Evolutionary conservation across 345 rosid species (phyloP).

Genomic region (Eucalyptus coolabah): DNA sequence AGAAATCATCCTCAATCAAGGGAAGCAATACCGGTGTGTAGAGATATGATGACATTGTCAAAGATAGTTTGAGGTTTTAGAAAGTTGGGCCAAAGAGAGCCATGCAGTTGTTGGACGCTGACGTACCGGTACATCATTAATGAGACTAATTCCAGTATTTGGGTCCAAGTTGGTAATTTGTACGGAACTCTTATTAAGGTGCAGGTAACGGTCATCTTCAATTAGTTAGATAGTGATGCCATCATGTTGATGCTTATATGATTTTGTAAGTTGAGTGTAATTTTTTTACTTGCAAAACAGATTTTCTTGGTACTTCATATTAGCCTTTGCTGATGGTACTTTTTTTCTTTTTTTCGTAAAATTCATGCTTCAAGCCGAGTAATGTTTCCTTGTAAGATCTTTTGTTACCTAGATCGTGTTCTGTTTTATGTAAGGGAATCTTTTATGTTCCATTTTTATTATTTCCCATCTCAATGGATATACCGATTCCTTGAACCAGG

Average conservation of each 20-base stretch:
- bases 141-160: conserved; percentile 37
- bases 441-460: not conserved
- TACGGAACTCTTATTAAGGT: conserved; percentile 34
- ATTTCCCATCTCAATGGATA: not conserved
- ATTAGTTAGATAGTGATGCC: conserved; percentile 15
- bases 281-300: not conserved
- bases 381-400: not conserved
- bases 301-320: not conserved
- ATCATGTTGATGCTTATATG: not conserved
- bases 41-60: conserved; percentile 46
- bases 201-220: conserved; percentile 41
- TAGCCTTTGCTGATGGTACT: not conserved
- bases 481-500: conserved; percentile 17
- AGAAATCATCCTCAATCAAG: conserved; percentile 52
- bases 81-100: conserved; percentile 61
- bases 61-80: conserved; percentile 39
- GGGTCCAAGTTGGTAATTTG: conserved; percentile 38
- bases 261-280: not conserved
- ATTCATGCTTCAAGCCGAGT: not conserved
- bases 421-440: not conserved
- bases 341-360: not conserved
- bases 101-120: conserved; percentile 50
- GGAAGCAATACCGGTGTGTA: conserved; percentile 57
- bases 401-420: not conserved
- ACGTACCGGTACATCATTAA: conserved; percentile 33